Evolutionary conservation across 75 land plant genomes (phyloP).

Genomic region (Picea glauca): DNA sequence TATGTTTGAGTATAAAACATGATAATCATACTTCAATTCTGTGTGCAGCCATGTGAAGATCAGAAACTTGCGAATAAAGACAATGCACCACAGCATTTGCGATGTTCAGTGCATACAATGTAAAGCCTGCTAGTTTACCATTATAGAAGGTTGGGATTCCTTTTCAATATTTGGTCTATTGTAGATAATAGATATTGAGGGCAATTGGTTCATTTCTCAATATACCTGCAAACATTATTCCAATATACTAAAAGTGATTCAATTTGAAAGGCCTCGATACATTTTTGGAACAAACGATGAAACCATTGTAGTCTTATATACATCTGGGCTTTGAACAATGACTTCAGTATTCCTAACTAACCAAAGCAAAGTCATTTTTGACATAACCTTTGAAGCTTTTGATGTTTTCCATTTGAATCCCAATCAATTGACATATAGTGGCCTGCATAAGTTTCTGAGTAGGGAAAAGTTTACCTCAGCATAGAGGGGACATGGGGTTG

Average conservation of each 20-base stretch:
- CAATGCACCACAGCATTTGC: neutral
- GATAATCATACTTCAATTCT: neutral
- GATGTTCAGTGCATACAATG: neutral
- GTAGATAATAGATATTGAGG: conserved; percentile 4
- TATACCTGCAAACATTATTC: neutral
- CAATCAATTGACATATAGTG: neutral
- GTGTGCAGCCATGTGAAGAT: conserved; percentile 8
- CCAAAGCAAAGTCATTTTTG: neutral
- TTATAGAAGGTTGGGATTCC: neutral
- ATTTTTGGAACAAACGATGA: neutral
- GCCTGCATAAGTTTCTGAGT: neutral
- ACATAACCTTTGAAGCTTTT: neutral
- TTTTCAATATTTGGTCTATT: neutral
- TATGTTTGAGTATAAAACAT: neutral
- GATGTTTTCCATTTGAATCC: neutral
- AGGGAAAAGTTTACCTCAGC: neutral
- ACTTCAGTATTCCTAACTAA: too few relatives aligned
- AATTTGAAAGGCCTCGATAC: neutral
- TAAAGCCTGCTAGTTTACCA: neutral
- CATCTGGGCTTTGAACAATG: too few relatives aligned
- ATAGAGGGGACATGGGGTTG: neutral
- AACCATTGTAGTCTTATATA: neutral
- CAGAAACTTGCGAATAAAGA: neutral
- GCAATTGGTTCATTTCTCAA: neutral
- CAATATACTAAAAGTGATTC: neutral